Evolutionary conservation across 306 rosid species (phyloP).

Genomic region (Myrica gale): DNA sequence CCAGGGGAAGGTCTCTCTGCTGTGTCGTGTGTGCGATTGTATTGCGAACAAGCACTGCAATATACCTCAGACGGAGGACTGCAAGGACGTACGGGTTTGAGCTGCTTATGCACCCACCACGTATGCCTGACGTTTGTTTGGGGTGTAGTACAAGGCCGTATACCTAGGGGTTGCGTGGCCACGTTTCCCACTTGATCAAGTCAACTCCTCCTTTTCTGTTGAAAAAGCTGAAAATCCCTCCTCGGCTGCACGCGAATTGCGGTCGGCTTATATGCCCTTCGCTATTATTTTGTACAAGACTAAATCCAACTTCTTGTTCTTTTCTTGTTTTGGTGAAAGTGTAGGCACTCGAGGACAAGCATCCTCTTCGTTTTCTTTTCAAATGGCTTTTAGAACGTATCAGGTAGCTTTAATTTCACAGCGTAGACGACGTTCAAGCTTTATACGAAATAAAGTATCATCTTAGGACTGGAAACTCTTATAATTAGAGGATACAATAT

Average conservation of each 20-base stretch:
- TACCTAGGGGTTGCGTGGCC: conserved; percentile 38
- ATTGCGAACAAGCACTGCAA: not conserved
- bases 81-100: conserved; percentile 34
- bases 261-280: not conserved
- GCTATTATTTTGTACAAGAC: conserved; percentile 1
- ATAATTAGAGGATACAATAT: no score
- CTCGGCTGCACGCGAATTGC: conserved; percentile 18
- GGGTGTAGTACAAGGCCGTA: conserved; percentile 48
- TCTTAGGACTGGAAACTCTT: no score
- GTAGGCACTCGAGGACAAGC: no score
- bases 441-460: no score
- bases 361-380: no score
- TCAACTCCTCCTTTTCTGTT: conserved; percentile 31
- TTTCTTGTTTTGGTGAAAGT: not conserved
- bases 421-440: no score
- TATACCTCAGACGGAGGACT: not conserved
- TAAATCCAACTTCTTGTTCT: conserved; percentile 20
- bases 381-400: no score
- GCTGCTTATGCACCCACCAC: conserved; percentile 8
- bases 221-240: not conserved
- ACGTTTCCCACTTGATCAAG: conserved; percentile 30
- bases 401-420: no score
- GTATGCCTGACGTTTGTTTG: conserved; percentile 23
- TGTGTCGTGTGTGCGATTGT: conserved; percentile 4
- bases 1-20: not conserved